Evolutionary conservation across 2,329 filamentous ascomycete genomes (phyloP).

Genomic region (Aurifilum marmelostoma): DNA sequence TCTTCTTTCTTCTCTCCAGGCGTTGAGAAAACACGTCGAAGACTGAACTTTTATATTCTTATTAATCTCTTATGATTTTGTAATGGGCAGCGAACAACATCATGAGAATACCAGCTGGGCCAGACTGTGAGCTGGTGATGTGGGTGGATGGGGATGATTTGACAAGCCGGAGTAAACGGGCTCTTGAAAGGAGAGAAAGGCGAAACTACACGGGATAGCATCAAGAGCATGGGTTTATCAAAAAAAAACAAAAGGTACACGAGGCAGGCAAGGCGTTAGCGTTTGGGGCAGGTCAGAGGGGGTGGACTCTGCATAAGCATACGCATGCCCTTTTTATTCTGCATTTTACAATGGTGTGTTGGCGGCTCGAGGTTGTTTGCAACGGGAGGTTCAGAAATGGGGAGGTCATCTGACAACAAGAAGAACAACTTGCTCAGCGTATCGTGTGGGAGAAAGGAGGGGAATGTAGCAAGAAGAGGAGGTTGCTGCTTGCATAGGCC

Average conservation of each 20-base stretch:
- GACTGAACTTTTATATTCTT: not conserved
- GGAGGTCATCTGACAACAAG: too few relatives aligned
- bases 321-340: not conserved
- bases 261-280: not conserved
- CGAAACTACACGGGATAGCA: not conserved
- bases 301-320: not conserved
- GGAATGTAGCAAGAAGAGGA: too few relatives aligned
- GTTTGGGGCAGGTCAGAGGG: too few relatives aligned
- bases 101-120: not conserved
- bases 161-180: not conserved
- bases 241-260: conserved; percentile 9
- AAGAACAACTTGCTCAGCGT: too few relatives aligned
- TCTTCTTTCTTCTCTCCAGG: not conserved
- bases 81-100: not conserved
- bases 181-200: not conserved
- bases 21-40: not conserved
- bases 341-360: not conserved
- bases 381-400: too few relatives aligned
- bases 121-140: not conserved
- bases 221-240: not conserved
- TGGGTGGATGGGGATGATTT: too few relatives aligned
- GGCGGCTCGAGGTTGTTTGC: too few relatives aligned
- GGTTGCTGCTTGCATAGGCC: too few relatives aligned
- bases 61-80: not conserved
- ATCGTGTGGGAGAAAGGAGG: too few relatives aligned